phyloP scores from a whole-genome alignment of 768 basidiomycete genomes.

The Xerocomellus amylosporus region DNA sequence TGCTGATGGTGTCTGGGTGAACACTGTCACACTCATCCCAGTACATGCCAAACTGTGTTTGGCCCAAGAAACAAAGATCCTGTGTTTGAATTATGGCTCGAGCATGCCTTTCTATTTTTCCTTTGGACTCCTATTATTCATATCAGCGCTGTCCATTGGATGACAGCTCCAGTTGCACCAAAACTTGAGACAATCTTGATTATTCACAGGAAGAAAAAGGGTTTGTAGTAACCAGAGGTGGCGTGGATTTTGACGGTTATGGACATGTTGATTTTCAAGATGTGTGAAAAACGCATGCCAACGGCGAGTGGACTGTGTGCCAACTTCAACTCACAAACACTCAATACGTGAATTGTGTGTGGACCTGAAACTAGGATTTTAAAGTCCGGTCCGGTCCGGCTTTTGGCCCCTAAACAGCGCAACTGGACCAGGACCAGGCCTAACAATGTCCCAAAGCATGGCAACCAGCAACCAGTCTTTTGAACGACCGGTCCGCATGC shows the following conservation, averaged over 20 bases:
- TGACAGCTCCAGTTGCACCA: constrained; percentile 40
- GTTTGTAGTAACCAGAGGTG: constrained; percentile 46
- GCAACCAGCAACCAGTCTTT: no score
- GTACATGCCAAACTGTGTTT: constrained; percentile 10
- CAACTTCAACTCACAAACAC: no score
- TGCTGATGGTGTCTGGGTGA: background rate
- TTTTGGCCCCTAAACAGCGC: no score
- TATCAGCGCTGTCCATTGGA: constrained; percentile 12
- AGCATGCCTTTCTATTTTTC: no score
- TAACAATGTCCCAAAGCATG: no score
- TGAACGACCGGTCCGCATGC: no score
- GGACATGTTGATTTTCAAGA: constrained; percentile 33
- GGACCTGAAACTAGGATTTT: constrained; percentile 25
- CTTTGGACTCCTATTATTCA: constrained; percentile 6
- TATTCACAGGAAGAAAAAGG: constrained; percentile 40
- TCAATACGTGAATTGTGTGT: constrained; percentile 35
- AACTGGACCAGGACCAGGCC: no score
- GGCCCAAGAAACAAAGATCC: constrained; percentile 15
- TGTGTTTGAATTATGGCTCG: background rate
- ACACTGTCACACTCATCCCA: background rate
- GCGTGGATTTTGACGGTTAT: constrained; percentile 29
- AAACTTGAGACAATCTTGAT: constrained; percentile 37
- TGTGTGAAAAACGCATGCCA: constrained; percentile 44
- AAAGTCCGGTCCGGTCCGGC: no score
- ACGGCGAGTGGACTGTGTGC: no score